Base-by-base conservation (phyloP, 2,329 filamentous ascomycete species). In the Sporothrix schenckii region DNA sequence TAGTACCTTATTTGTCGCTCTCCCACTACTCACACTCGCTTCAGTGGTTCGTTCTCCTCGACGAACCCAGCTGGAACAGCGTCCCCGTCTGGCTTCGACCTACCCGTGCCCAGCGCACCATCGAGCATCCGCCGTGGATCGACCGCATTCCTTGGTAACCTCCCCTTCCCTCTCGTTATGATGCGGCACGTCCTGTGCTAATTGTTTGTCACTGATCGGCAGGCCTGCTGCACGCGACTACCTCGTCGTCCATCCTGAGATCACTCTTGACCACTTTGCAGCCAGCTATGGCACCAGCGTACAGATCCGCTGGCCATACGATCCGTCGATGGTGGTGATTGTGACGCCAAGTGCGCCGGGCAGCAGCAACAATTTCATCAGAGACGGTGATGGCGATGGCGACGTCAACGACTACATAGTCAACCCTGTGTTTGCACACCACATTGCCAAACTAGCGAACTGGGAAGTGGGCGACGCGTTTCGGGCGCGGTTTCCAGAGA, bases 31-130 rank as follows among this genome's bases (percentile, higher is more conserved):
- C 41, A 9, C 21, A 19, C 41, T 49, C 41, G 1, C 24, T 30
- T 41, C 19, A 52, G 63, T 66, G 47, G 63, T 44, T 66, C 19
- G 47, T 66, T 19, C 63, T 52, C 63, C 63, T 66, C 27, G 63
- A 52, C 27, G 63, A 66, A 24, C 63, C 60, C 44, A 52, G 63
- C 63, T 66, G 47, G 27, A 50, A 52, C 47, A 39, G 9, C 9
- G 63, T 66, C 19, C 63, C 63, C 1, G 27, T 66, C 47, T 66
- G 63, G 63, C 63, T 66, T 16, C 61, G 61, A 0, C 61, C 61
- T 4, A 66, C 61, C n/a, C 61, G 21, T 9, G 24, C 44, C 6
- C 61, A 66, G 21, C 61, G 24, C 24, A 66, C 61, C 24, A n/a
- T 66, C 24, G 44, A 50, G 14, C 61, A 66, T 16, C 44, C 61